These are phyloP conservation scores for Escovopsis weberi DNA, from an alignment of 2,329 filamentous ascomycete genomes.

Conservation along the genomic window DNA sequence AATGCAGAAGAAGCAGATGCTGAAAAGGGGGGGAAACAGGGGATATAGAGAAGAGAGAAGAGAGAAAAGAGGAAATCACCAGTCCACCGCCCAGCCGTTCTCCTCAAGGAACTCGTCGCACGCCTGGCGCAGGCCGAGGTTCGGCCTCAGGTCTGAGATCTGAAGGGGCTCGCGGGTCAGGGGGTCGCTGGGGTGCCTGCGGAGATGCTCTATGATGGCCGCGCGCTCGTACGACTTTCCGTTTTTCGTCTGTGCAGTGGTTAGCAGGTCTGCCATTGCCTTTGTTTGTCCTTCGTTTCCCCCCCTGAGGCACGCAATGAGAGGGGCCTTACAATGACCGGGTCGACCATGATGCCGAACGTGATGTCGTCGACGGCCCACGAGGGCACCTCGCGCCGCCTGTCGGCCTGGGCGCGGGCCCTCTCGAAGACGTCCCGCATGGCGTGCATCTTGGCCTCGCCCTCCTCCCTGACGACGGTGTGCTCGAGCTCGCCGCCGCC, in stretches of 20 bases:
- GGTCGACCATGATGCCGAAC: constrained; percentile 61
- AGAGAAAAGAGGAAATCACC: constrained; percentile 31
- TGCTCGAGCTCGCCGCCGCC: constrained; percentile 33
- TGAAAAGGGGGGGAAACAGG: not conserved
- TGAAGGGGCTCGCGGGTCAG: constrained; percentile 64
- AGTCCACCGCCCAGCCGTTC: constrained; percentile 90
- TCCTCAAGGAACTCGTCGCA: constrained; percentile 73
- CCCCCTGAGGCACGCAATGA: too few species aligned
- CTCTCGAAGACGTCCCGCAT: constrained; percentile 37
- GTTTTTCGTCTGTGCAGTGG: constrained; percentile 47
- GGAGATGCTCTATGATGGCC: constrained; percentile 74
- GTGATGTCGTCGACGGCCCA: constrained; percentile 66
- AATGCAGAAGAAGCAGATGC: not conserved
- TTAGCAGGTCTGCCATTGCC: too few species aligned
- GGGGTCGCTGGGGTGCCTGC: constrained; percentile 61
- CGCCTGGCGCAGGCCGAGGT: constrained; percentile 65
- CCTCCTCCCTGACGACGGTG: constrained; percentile 33
- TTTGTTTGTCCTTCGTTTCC: too few species aligned
- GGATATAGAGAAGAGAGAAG: not conserved
- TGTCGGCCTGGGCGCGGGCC: constrained; percentile 28
- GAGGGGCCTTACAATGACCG: constrained; percentile 34
- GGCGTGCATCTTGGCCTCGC: constrained; percentile 27
- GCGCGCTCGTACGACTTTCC: constrained; percentile 84
- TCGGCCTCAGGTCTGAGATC: constrained; percentile 59
- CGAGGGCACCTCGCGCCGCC: constrained; percentile 51